phyloP scores from a whole-genome alignment of 306 rosid genomes.

The Quercus engelmannii region DNA sequence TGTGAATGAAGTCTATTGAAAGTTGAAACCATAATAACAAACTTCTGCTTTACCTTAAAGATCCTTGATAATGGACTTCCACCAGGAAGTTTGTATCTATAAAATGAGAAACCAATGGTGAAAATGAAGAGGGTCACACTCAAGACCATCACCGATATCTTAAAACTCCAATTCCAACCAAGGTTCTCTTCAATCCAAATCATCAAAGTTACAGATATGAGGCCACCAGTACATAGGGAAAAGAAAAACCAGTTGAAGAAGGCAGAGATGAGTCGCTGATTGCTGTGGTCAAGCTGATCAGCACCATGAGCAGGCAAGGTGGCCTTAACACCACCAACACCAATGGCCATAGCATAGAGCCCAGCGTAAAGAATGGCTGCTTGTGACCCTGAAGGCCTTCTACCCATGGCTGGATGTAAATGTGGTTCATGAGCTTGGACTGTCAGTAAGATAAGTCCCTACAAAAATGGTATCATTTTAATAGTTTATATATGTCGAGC shows the following conservation, averaged over 20 bases:
- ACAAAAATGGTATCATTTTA: background rate
- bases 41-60: constrained; percentile 14
- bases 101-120: constrained; percentile 19
- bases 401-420: background rate
- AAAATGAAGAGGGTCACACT: constrained; percentile 18
- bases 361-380: constrained; percentile 28
- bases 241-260: constrained; percentile 47
- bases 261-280: constrained; percentile 28
- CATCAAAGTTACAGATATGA: constrained; percentile 30
- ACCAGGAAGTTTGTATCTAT: constrained; percentile 26
- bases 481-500: too few species aligned
- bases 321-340: constrained; percentile 33
- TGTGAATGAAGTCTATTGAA: too few species aligned
- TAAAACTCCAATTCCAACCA: constrained; percentile 34
- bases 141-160: constrained; percentile 12
- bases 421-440: constrained; percentile 24
- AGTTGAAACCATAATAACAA: too few species aligned
- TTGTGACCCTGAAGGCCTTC: constrained; percentile 10
- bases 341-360: constrained; percentile 24
- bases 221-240: constrained; percentile 20
- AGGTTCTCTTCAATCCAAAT: constrained; percentile 35
- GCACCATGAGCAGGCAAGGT: constrained; percentile 44
- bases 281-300: constrained; percentile 32
- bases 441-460: constrained; percentile 4
- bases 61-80: constrained; percentile 33